A percentile compares a stretch with the other conserved stretches of the same genome.
Conservation (phyloP, 2,329 filamentous ascomycete species). For the Scedosporium dehoogii region DNA sequence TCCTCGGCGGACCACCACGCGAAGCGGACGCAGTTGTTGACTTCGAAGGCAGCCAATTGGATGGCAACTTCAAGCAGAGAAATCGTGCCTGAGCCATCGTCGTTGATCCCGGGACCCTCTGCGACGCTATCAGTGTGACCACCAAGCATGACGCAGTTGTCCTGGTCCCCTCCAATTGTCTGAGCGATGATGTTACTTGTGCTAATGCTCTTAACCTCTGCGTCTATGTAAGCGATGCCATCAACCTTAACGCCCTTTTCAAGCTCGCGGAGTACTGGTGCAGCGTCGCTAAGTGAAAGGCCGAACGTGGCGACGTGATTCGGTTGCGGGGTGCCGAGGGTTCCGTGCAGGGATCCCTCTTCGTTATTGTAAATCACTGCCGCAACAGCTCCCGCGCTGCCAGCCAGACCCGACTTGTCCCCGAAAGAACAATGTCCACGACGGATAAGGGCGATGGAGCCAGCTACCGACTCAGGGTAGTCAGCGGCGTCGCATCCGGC, state of each 20-base stretch:
- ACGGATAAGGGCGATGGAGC: constrained; percentile 59
- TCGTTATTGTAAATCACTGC: constrained; percentile 69
- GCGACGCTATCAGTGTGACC: constrained; percentile 54
- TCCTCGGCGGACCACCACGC: constrained; percentile 62
- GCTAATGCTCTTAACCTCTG: constrained; percentile 40
- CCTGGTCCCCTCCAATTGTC: constrained; percentile 45
- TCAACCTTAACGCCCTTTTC: constrained; percentile 37
- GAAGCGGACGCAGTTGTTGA: constrained; percentile 58
- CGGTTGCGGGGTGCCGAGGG: constrained; percentile 50
- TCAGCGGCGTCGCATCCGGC: constrained; percentile 55
- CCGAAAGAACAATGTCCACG: constrained; percentile 65
- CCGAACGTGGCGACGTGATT: constrained; percentile 61
- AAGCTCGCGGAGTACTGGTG: constrained; percentile 44
- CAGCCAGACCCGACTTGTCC: constrained; percentile 58
- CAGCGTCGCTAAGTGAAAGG: constrained; percentile 49
- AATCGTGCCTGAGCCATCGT: constrained; percentile 60
- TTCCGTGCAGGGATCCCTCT: constrained; percentile 52
- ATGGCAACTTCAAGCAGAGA: constrained; percentile 53
- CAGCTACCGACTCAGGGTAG: constrained; percentile 47
- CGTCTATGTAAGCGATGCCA: constrained; percentile 49
- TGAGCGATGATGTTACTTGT: constrained; percentile 56
- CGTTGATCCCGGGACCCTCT: constrained; percentile 65
- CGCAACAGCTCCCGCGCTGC: constrained; percentile 58
- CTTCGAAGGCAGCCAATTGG: constrained; percentile 44
- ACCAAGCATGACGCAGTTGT: constrained; percentile 57